These are phyloP conservation scores for Fusarium oxysporum DNA, from an alignment of 2,329 filamentous ascomycete genomes.

Conservation along the genomic window DNA sequence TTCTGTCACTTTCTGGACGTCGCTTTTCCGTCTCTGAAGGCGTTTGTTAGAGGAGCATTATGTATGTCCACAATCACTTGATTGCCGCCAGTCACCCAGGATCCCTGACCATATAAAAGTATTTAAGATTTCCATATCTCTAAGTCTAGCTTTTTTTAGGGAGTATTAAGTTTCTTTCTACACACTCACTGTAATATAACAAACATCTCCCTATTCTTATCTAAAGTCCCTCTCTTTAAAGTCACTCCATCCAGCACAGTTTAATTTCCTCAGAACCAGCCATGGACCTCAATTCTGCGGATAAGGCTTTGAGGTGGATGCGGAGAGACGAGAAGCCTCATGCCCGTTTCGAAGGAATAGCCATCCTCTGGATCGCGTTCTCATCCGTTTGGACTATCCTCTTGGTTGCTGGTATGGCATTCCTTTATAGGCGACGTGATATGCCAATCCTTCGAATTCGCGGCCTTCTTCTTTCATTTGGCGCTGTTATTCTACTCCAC, in stretches of 20 bases:
- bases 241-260: not conserved
- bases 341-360: conserved; percentile 1
- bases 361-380: not conserved
- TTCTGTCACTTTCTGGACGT: not conserved
- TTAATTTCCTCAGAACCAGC: not conserved
- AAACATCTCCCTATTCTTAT: not conserved
- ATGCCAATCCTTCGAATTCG: conserved; percentile 54
- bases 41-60: not conserved
- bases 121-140: no score
- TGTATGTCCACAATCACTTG: no score
- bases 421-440: conserved; percentile 51
- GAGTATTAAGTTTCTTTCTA: no score
- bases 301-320: not conserved
- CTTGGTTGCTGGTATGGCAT: conserved; percentile 51
- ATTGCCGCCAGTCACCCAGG: no score
- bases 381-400: conserved; percentile 12
- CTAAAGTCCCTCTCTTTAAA: not conserved
- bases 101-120: no score
- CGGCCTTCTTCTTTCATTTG: conserved; percentile 54
- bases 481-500: conserved; percentile 54
- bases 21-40: not conserved
- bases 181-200: not conserved
- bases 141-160: no score
- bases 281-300: conserved; percentile 1
- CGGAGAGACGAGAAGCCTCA: not conserved